Conservation (phyloP, 306 rosid species). For the Medicago ruthenica region DNA sequence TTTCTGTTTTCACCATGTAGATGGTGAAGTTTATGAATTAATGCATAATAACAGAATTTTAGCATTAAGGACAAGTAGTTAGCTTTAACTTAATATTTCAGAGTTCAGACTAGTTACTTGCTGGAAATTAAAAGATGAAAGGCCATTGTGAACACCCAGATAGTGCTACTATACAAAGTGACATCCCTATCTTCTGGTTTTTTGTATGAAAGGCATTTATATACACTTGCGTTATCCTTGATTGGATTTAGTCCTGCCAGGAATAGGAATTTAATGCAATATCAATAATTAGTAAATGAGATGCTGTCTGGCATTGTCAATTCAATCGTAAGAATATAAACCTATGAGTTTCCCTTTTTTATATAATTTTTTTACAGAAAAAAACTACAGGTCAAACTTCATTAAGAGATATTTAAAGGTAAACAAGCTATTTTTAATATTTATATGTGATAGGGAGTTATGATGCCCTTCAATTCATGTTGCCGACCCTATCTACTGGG, state of each 20-base stretch:
- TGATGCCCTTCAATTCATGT: not conserved
- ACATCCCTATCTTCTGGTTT: slow-evolving; percentile 18
- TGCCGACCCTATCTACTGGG: not conserved
- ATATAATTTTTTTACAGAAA: not conserved
- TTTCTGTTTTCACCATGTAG: no score
- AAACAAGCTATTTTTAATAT: not conserved
- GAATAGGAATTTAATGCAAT: no score
- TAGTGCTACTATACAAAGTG: slow-evolving; percentile 13
- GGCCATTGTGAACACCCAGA: slow-evolving; percentile 19
- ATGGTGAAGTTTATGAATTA: no score
- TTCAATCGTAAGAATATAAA: slow-evolving; percentile 22
- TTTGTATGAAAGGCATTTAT: no score
- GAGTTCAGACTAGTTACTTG: slow-evolving; percentile 2
- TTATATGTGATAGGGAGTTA: not conserved
- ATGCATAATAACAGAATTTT: not conserved
- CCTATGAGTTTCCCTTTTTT: not conserved
- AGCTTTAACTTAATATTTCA: slow-evolving; percentile 2
- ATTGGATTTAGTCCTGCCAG: no score
- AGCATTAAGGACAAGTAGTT: slow-evolving; percentile 7
- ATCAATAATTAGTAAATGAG: no score
- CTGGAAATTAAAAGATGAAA: slow-evolving; percentile 27
- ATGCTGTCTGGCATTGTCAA: slow-evolving; percentile 27
- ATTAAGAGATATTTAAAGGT: slow-evolving; percentile 6
- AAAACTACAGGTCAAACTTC: not conserved
- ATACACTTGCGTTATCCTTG: no score